Percentiles rank a stretch among this genome's conserved stretches.
These are phyloP conservation scores for Monosporozyma unispora DNA, from an alignment of 805 yeast species.

Conservation along the genomic window DNA sequence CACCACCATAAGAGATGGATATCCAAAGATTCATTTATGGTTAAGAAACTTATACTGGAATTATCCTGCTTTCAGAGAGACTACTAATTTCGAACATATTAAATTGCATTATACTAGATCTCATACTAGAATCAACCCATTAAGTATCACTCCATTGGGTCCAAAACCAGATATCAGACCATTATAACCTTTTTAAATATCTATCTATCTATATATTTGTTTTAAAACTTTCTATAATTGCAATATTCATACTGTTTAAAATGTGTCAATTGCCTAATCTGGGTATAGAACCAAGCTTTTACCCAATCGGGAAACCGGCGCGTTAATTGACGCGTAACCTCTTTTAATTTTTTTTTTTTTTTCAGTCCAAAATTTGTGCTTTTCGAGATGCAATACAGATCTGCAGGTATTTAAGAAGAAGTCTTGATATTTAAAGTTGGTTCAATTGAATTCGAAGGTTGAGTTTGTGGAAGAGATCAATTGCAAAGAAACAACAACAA, in stretches of 20 bases:
- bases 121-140: constrained; percentile 72
- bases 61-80: constrained; percentile 57
- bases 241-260: background rate
- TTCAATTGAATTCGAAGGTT: too few relatives aligned
- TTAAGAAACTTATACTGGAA: constrained; percentile 76
- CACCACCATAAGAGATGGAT: constrained; percentile 68
- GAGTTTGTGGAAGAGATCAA: background rate
- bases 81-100: constrained; percentile 85
- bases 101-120: constrained; percentile 85
- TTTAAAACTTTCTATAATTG: background rate
- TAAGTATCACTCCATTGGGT: constrained; percentile 78
- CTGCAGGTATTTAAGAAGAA: background rate
- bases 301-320: constrained; percentile 3
- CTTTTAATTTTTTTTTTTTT: background rate
- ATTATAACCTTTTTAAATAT: constrained; percentile 12
- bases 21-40: constrained; percentile 75
- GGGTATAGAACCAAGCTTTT: background rate
- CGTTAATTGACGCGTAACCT: constrained; percentile 4
- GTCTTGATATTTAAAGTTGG: background rate
- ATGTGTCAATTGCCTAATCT: background rate
- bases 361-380: background rate
- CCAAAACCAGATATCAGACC: constrained; percentile 72
- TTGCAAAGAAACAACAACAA: background rate
- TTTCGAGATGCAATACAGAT: background rate
- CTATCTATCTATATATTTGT: background rate